A percentile compares a stretch with the other conserved stretches of the same genome.
Conservation (phyloP, 2,329 filamentous ascomycete genomes). For the Cyphellophora attinorum region DNA sequence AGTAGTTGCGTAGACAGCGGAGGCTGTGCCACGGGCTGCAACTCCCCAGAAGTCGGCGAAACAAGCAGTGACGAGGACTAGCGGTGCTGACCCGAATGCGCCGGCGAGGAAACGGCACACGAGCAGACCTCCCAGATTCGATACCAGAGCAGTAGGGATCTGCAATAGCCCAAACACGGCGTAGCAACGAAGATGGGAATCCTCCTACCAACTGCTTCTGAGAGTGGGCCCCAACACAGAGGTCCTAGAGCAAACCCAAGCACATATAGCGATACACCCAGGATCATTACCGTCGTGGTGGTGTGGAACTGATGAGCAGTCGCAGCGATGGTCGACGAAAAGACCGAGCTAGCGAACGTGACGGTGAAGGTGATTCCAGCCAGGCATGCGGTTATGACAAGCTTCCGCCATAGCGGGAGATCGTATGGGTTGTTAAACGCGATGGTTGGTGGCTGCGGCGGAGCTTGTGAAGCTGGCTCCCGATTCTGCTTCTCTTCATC, state of each 20-base stretch:
- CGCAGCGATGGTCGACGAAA: constrained; percentile 5
- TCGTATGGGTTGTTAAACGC: constrained; percentile 8
- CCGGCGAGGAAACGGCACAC: constrained; percentile 52
- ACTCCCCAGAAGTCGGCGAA: constrained; percentile 56
- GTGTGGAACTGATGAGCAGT: constrained; percentile 32
- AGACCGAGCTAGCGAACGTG: constrained; percentile 32
- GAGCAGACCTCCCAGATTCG: constrained; percentile 58
- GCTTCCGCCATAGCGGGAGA: constrained; percentile 24
- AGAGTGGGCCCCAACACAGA: constrained; percentile 34
- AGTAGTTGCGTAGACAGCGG: constrained; percentile 49
- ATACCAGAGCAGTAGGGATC: constrained; percentile 53
- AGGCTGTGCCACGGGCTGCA: constrained; percentile 52
- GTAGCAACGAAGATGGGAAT: constrained; percentile 48
- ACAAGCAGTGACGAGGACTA: constrained; percentile 62
- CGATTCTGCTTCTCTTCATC: too few relatives aligned
- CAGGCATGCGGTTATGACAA: constrained; percentile 30
- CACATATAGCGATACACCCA: constrained; percentile 41
- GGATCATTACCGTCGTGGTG: constrained; percentile 34
- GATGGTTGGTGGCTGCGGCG: too few relatives aligned
- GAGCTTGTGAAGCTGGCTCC: too few relatives aligned
- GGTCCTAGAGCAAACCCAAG: constrained; percentile 52
- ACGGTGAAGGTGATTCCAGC: constrained; percentile 34
- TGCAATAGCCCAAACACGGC: constrained; percentile 55
- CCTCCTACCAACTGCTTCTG: constrained; percentile 23
- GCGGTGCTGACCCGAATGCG: constrained; percentile 40